A percentile compares a stretch with the other conserved stretches of the same genome.
phyloP scores from a whole-genome alignment of 441 rosid species.

The Omphalea diandra region DNA sequence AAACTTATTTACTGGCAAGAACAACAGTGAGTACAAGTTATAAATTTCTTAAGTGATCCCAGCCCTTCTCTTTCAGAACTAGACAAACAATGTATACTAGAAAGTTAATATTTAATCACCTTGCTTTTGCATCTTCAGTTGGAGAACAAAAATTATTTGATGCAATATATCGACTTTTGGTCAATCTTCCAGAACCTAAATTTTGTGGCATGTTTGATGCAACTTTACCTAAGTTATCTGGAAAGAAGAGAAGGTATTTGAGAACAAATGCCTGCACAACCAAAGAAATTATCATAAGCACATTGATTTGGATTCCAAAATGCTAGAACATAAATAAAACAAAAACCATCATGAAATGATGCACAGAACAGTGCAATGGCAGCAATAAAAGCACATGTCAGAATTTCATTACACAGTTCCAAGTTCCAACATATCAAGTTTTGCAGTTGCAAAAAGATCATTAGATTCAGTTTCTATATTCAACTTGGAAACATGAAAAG shows the following conservation, averaged over 20 bases:
- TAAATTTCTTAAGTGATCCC: not conserved
- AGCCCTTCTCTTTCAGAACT: not conserved
- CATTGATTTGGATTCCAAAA: constrained; percentile 2
- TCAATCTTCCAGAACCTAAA: constrained; percentile 42
- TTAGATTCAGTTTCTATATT: not conserved
- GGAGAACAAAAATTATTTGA: constrained; percentile 52
- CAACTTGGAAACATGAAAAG: not conserved
- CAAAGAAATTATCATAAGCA: constrained; percentile 24
- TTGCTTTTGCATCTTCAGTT: constrained; percentile 64
- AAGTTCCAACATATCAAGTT: not conserved
- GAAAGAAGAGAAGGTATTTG: constrained; percentile 83
- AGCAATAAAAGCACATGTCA: not conserved
- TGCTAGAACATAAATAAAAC: not conserved
- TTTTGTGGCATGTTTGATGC: constrained; percentile 33
- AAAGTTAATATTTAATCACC: constrained; percentile 49
- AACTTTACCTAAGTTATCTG: constrained; percentile 53
- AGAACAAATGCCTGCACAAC: constrained; percentile 88
- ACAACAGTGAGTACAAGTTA: not conserved
- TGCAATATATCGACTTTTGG: constrained; percentile 42
- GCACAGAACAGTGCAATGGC: not conserved
- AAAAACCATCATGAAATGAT: not conserved
- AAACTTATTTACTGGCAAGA: too few species aligned
- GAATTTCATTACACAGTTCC: not conserved
- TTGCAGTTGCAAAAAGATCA: not conserved
- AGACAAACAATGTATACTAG: not conserved